These are phyloP conservation scores for Dendryphion nanum DNA, from an alignment of 2,329 filamentous ascomycete genomes.

Conservation along the genomic window DNA sequence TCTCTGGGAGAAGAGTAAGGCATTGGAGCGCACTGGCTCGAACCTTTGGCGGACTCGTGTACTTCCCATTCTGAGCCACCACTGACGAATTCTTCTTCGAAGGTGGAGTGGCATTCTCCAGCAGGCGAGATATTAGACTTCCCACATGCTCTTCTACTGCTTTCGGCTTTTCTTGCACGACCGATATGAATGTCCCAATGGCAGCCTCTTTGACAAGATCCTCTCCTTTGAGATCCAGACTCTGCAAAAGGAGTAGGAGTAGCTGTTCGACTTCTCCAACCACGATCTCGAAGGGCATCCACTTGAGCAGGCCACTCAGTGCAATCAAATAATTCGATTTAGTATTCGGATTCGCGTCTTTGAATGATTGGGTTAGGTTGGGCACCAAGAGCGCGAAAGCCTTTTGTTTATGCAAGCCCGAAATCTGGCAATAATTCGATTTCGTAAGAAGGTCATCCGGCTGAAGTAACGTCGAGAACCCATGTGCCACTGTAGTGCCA, in stretches of 20 bases:
- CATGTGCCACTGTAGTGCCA: slow-evolving; percentile 53
- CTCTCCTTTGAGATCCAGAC: slow-evolving; percentile 55
- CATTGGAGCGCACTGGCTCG: slow-evolving; percentile 50
- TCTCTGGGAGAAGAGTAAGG: slow-evolving; percentile 47
- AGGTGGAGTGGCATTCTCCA: slow-evolving; percentile 43
- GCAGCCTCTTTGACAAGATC: slow-evolving; percentile 59
- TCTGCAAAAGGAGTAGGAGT: slow-evolving; percentile 61
- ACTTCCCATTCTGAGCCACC: slow-evolving; percentile 2
- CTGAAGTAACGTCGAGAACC: slow-evolving; percentile 59
- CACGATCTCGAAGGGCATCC: slow-evolving; percentile 59
- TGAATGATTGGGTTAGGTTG: slow-evolving; percentile 54
- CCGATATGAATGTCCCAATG: slow-evolving; percentile 57
- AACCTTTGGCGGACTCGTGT: slow-evolving; percentile 40
- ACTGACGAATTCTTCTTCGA: slow-evolving; percentile 6
- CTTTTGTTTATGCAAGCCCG: slow-evolving; percentile 63
- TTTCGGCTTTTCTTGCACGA: slow-evolving; percentile 58
- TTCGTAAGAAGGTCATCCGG: slow-evolving; percentile 61
- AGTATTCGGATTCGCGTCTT: slow-evolving; percentile 40
- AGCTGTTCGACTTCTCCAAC: slow-evolving; percentile 58
- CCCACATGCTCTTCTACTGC: slow-evolving; percentile 56
- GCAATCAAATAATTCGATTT: slow-evolving; percentile 65
- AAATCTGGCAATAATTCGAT: slow-evolving; percentile 60
- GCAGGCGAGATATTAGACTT: slow-evolving; percentile 56
- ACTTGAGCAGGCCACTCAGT: slow-evolving; percentile 60
- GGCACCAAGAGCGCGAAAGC: slow-evolving; percentile 61